These are phyloP conservation scores for Kwoniella sp. DNA, from an alignment of 768 basidiomycete genomes.

Conservation along the genomic window DNA sequence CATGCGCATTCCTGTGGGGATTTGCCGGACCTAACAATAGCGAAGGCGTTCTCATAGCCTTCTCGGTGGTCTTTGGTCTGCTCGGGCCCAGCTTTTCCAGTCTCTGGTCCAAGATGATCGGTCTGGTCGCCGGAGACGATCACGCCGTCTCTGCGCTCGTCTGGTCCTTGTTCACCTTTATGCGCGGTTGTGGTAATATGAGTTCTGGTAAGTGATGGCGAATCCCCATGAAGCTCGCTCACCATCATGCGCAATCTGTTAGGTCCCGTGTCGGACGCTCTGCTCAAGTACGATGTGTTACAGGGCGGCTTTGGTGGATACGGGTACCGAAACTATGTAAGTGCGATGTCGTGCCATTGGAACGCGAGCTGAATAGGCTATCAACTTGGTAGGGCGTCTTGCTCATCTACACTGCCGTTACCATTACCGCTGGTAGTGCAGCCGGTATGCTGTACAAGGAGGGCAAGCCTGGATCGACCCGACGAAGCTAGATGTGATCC, in stretches of 20 bases:
- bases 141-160: conserved; percentile 22
- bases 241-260: not conserved
- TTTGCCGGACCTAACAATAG: conserved; percentile 25
- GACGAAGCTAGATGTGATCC: too few relatives aligned
- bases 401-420: conserved; percentile 33
- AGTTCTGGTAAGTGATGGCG: conserved; percentile 25
- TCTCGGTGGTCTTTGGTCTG: conserved; percentile 35
- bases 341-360: not conserved
- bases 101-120: conserved; percentile 40
- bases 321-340: conserved; percentile 42
- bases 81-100: conserved; percentile 38
- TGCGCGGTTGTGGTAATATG: conserved; percentile 41
- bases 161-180: conserved; percentile 42
- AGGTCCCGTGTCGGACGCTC: conserved; percentile 40
- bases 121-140: conserved; percentile 29
- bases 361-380: not conserved
- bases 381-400: conserved; percentile 4
- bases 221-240: not conserved
- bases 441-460: conserved; percentile 10
- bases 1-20: conserved; percentile 47
- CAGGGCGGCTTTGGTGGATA: conserved; percentile 35
- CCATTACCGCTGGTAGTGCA: conserved; percentile 28
- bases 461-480: too few relatives aligned
- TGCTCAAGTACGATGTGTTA: conserved; percentile 31
- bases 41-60: conserved; percentile 24